Evolutionary conservation across 768 basidiomycete genomes (phyloP), one percentile per base, ranked within the genome.

Genomic region (Clathrus columnatus): DNA sequence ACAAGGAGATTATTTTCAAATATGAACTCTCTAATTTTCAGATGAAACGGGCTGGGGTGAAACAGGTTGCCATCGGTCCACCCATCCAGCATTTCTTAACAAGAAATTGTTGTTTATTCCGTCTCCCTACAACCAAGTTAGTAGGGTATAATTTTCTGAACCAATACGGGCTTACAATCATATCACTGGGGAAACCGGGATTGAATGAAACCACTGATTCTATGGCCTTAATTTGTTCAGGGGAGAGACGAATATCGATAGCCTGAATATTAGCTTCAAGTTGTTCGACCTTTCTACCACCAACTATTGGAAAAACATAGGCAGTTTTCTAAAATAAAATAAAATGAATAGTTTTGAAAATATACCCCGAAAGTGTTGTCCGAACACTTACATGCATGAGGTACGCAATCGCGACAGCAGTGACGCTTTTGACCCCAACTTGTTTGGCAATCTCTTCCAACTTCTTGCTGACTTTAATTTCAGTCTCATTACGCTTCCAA

Each of bases 331-430:
- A 75, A 48, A 67, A 81, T 66, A 7, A 81, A 65, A 56, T 80
- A 80, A 17, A 78, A 77, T 57, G 81, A 75, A 6, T 78, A 77
- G 4, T 79, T 75, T 75, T 46, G 24, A 21, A 50, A n/a, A 41
- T 23, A 26, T 3, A 5, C 17, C 28, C 7, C 18, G 48, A 26
- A 14, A 47, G 4, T 36, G 46, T 20, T 42, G 11, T 20, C 20
- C 41, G 20, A 11, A 42, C 4, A 47, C 21, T 20, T 23, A 50
- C 49, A 50, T 50, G 49, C 49, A 54, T 23, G n/a, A 42, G n/a
- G 18, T 43, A 46, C 21, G 43, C 52, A 16, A 54, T 24, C 3
- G 43, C 52, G 4, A 54, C 48, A 11, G 55, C 48, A 17, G 55
- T 57, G 23, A 50, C 41, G 43, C 44, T 44, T 32, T 51, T 28